Percentiles rank a stretch among this genome's conserved stretches.
These are phyloP conservation scores for Yarrowia sp. DNA, from an alignment of 805 yeast genomes.

Conservation along the genomic window DNA sequence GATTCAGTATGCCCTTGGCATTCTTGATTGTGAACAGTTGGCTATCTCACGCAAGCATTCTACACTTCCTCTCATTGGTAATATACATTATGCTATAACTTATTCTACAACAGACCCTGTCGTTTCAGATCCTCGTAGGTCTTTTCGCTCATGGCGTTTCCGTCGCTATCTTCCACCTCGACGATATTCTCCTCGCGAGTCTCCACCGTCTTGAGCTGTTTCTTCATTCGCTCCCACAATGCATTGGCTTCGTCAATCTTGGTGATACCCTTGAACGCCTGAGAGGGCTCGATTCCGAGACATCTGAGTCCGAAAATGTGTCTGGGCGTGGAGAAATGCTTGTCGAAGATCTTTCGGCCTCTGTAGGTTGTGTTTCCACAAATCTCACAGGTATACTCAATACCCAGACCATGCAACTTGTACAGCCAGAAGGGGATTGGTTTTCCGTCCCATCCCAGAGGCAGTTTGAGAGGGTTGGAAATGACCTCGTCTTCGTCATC, in stretches of 20 bases:
- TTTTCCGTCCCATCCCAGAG: conserved; percentile 85
- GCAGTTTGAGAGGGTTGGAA: conserved; percentile 64
- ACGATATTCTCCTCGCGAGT: conserved; percentile 61
- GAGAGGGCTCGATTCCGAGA: conserved; percentile 69
- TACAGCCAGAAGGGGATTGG: conserved; percentile 95
- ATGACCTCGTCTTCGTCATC: conserved; percentile 51
- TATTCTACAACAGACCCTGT: conserved; percentile 74
- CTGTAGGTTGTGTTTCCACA: conserved; percentile 78
- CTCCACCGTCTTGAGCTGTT: conserved; percentile 51
- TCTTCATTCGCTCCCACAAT: conserved; percentile 60
- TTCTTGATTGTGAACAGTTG: no score
- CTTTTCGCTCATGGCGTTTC: conserved; percentile 86
- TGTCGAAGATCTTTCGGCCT: conserved; percentile 74
- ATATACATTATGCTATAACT: conserved; percentile 18
- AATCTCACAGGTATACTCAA: conserved; percentile 77
- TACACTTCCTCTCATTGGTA: neutral
- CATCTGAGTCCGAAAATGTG: conserved; percentile 78
- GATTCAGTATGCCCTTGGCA: no score
- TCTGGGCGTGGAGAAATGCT: conserved; percentile 74
- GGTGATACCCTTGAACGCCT: conserved; percentile 67
- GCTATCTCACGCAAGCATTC: no score
- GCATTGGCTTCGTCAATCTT: conserved; percentile 69
- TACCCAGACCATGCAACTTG: conserved; percentile 84
- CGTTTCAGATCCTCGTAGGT: conserved; percentile 84
- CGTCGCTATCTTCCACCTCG: conserved; percentile 91